Base-by-base conservation (phyloP, 495 filamentous ascomycete genomes). In the Trichoderma asperelloides region DNA sequence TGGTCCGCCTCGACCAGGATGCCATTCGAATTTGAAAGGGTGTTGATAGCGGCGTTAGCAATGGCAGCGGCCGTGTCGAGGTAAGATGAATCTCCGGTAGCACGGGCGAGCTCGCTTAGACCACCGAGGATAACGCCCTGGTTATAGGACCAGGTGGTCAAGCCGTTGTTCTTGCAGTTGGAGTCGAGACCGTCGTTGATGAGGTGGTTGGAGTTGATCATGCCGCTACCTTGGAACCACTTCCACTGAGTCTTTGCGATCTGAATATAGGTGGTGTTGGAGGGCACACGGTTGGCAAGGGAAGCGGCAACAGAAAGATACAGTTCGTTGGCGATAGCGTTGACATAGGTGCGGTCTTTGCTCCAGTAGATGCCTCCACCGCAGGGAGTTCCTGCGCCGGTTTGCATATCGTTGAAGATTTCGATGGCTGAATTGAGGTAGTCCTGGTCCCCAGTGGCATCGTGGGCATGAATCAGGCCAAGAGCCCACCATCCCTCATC, bases 71-170 rank as follows among this genome's bases (percentile, higher is more conserved):
- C 90, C 1, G 81, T 74, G 25, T 71, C 69, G 13, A 92, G 75
- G 28, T 84, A 81, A n/a, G 79, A 76, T 15, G 67, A 16, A 70
- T 89, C 81, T 0, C 81, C 78, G 1, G 81, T 80, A 1, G 86
- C 87, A 67, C 74, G 78, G 73, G 80, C 75, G 63, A 92, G 78
- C 75, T 92, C 89, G 57, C 88, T 85, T 1, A 92, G 81, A 0
- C 82, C 91, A 16, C 90, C 90, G 15, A 93, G 81, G 43, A 93
- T 79, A 33, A 92, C 88, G 45, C 90, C 90, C 76, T 94, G 90
- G 77, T 92, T 94, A 78, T 94, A 94, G 0, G 88, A 86, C 85
- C 86, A 93, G 62, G 86, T 83, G 9, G 81, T 80, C 41, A 77
- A 74, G 37, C 81, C 81, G 73, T 92, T 91, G 75, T 89, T 90